Evolutionary conservation across 1,139 yeast species (phyloP).

Genomic region (Hansenula lynferdii): DNA sequence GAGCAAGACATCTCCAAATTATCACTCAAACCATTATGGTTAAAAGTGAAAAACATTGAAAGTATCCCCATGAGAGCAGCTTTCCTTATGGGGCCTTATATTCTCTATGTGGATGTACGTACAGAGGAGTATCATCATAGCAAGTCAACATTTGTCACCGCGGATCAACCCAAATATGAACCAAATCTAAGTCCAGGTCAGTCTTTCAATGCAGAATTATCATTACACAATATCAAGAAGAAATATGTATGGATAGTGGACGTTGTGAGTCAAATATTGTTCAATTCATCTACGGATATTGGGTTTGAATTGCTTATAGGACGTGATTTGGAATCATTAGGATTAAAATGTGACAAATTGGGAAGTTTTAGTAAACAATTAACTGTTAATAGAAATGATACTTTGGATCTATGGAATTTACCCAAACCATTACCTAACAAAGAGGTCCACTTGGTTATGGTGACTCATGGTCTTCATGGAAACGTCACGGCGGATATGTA

Average conservation of each 20-base stretch:
- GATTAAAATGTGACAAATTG: slow-evolving; percentile 12
- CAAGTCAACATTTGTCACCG: slow-evolving; percentile 53
- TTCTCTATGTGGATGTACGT: slow-evolving; percentile 79
- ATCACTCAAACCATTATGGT: slow-evolving; percentile 39
- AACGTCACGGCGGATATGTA: slow-evolving; percentile 87
- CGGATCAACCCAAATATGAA: slow-evolving; percentile 71
- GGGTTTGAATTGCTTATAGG: slow-evolving; percentile 68
- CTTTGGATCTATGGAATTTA: slow-evolving; percentile 70
- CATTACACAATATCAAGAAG: slow-evolving; percentile 37
- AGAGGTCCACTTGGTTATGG: slow-evolving; percentile 67
- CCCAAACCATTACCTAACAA: slow-evolving; percentile 41
- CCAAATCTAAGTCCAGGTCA: slow-evolving; percentile 72
- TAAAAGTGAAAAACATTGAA: slow-evolving; percentile 71
- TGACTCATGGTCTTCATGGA: slow-evolving; percentile 92
- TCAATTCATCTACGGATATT: slow-evolving; percentile 63
- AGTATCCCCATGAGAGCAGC: slow-evolving; percentile 80
- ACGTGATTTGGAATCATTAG: slow-evolving; percentile 39
- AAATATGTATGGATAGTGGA: slow-evolving; percentile 78
- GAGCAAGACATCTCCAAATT: slow-evolving; percentile 21
- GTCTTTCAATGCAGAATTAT: slow-evolving; percentile 48
- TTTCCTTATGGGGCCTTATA: slow-evolving; percentile 83
- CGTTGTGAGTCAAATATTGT: slow-evolving; percentile 78
- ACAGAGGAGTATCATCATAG: slow-evolving; percentile 58
- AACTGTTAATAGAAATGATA: slow-evolving; percentile 50
- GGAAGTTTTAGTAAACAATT: slow-evolving; percentile 25